Percentiles rank a stretch among this genome's conserved stretches.
Evolutionary conservation across 2,329 filamentous ascomycete species (phyloP).

Genomic region (Clonostachys rhizophaga): DNA sequence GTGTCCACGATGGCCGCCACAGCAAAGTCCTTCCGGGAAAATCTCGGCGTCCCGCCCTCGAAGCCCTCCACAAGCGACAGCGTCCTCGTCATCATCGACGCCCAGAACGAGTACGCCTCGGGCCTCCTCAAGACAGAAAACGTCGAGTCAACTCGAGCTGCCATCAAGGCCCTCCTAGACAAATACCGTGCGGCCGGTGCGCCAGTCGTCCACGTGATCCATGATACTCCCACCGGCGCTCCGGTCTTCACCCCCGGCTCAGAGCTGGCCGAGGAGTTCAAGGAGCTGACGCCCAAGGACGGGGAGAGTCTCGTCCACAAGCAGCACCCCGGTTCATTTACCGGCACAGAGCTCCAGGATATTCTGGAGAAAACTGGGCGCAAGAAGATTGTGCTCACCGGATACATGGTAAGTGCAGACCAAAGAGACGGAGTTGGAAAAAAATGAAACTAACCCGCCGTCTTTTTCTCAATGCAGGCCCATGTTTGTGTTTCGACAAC

Average conservation of each 20-base stretch:
- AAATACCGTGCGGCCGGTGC: constrained; percentile 1
- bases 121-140: constrained; percentile 46
- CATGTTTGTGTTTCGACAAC: constrained; percentile 63
- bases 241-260: constrained; percentile 64
- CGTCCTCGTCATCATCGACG: constrained; percentile 63
- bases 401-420: constrained; percentile 43
- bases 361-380: constrained; percentile 37
- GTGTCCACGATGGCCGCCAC: too few species aligned
- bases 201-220: constrained; percentile 35
- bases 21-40: constrained; percentile 11
- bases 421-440: not conserved
- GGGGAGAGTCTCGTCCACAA: constrained; percentile 56
- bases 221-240: constrained; percentile 53
- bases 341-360: constrained; percentile 52
- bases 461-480: constrained; percentile 32
- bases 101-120: constrained; percentile 63
- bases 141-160: not conserved
- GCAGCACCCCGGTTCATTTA: constrained; percentile 53
- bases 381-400: constrained; percentile 57
- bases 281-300: constrained; percentile 47
- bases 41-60: constrained; percentile 1
- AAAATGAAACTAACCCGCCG: not conserved
- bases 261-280: constrained; percentile 53
- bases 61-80: constrained; percentile 36
- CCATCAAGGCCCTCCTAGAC: not conserved